Evolutionary conservation across 169 alveolate genomes (phyloP), one percentile per base, ranked within the genome.

Genomic region (Cryptosporidium sp.): DNA sequence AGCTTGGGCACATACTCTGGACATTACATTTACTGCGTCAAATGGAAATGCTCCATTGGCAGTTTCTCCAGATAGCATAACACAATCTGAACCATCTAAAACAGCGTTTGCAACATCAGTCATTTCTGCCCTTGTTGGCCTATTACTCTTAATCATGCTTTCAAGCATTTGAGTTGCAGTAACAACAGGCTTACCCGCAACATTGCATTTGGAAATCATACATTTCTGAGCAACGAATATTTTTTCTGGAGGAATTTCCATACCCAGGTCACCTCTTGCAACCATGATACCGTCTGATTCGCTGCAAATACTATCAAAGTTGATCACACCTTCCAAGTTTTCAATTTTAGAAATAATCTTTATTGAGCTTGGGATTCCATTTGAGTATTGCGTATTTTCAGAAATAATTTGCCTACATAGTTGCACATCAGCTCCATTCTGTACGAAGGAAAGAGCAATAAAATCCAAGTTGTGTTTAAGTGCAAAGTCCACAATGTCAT

Each of bases 51-150:
- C 69, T 9, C 97, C 97, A 23, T 93, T 94, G n/a, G 97, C 97
- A 8, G 97, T 93, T 75, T 94, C 97, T 7, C 97, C 97, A 52
- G 97, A 95, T 42, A 96, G 94, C 98, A 97, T 96, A 29, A 98
- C 99, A 39, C 99, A 97, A 91, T 99, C 99, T 12, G 99, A 92
- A 56, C 99, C 99, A 91, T 99, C 99, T 48, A 98, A 87, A 23
- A 99, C 99, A 1, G 99, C 99, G 91, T 98, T 99, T 73, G 99
- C 99, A 69, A 98, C 99, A 96, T 99, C 99, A 5, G 99, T 94
- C 39, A 98, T 99, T 92, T 99, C 99, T 10, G 99, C 99, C 69
- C 99, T 95, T 12, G 99, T 98, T 16, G 99, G 99, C 86, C 99
- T 93, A 18, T 99, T 99, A 75, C 97, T 97, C 29, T 94, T 96